Conservation (phyloP, 306 rosid genomes). For the Begonia masoniana region DNA sequence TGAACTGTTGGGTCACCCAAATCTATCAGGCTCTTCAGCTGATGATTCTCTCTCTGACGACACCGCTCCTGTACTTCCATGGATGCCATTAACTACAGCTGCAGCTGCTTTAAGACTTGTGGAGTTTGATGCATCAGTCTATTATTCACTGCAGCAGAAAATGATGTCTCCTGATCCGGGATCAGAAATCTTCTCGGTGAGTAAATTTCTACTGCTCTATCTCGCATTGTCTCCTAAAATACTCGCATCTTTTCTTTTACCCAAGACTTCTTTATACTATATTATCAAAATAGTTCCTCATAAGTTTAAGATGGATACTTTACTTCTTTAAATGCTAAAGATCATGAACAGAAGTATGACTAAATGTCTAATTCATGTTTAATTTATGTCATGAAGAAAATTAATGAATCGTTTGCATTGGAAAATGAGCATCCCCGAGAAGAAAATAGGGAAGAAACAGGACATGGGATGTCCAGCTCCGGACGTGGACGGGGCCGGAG, state of each 20-base stretch:
- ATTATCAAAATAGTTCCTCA: too few relatives aligned
- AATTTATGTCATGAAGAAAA: constrained; percentile 18
- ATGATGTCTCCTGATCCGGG: constrained; percentile 31
- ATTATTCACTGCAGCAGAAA: constrained; percentile 36
- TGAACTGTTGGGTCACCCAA: constrained; percentile 36
- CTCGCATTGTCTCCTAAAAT: too few relatives aligned
- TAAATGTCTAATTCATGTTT: constrained; percentile 30
- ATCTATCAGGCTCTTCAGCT: constrained; percentile 17
- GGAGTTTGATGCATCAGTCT: constrained; percentile 53
- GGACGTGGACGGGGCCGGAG: constrained; percentile 23
- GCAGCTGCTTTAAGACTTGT: constrained; percentile 61
- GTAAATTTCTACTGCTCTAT: constrained; percentile 8
- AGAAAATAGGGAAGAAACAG: constrained; percentile 17
- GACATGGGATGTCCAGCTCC: constrained; percentile 23
- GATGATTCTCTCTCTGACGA: constrained; percentile 14
- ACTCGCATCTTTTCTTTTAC: too few relatives aligned
- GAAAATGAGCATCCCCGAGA: constrained; percentile 14
- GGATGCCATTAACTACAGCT: constrained; percentile 63
- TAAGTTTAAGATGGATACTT: too few relatives aligned
- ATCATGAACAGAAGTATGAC: too few relatives aligned
- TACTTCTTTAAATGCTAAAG: too few relatives aligned
- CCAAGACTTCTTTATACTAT: too few relatives aligned
- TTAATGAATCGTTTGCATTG: constrained; percentile 12
- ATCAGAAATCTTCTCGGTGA: constrained; percentile 25
- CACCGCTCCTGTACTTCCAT: constrained; percentile 41